Percentiles rank a stretch among this genome's conserved stretches.
Evolutionary conservation across 805 yeast species (phyloP).

Genomic region (Zygotorulaspora florentina): DNA sequence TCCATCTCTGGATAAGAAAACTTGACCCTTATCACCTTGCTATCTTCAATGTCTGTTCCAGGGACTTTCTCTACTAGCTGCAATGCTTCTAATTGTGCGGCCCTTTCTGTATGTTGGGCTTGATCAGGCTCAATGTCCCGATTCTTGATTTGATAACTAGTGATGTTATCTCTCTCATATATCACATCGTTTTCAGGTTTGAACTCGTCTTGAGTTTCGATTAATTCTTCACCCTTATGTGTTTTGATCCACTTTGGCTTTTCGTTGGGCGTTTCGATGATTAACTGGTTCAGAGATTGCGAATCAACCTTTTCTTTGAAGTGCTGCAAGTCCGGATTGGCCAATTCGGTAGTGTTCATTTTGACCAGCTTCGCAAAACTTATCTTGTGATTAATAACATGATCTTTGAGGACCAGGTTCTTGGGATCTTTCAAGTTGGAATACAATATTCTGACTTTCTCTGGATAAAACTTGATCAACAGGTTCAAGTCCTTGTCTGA

Average conservation of each 20-base stretch:
- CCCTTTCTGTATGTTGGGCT: neutral
- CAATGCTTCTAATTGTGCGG: neutral
- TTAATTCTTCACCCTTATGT: slow-evolving; percentile 83
- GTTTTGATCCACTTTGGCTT: slow-evolving; percentile 71
- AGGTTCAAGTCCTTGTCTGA: slow-evolving; percentile 26
- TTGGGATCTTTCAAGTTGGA: slow-evolving; percentile 56
- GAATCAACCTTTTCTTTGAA: slow-evolving; percentile 68
- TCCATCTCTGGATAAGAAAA: slow-evolving; percentile 17
- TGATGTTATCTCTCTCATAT: slow-evolving; percentile 26
- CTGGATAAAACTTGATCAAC: slow-evolving; percentile 45
- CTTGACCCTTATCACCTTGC: neutral
- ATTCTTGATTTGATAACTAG: slow-evolving; percentile 3
- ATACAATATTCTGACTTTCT: slow-evolving; percentile 61
- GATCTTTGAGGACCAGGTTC: slow-evolving; percentile 51
- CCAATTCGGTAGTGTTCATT: slow-evolving; percentile 68
- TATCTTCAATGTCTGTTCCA: neutral
- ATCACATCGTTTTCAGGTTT: slow-evolving; percentile 29
- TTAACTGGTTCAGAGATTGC: slow-evolving; percentile 63
- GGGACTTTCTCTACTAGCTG: neutral
- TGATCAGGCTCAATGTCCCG: neutral
- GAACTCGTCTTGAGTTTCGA: slow-evolving; percentile 48
- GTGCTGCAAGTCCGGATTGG: slow-evolving; percentile 67
- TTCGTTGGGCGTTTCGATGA: slow-evolving; percentile 50
- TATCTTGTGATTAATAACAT: slow-evolving; percentile 52
- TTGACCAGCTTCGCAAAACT: slow-evolving; percentile 56